A percentile compares a stretch with the other conserved stretches of the same genome.
Evolutionary conservation across 2,329 filamentous ascomycete genomes (phyloP).

Genomic region (Fusarium sterilihyphosum): DNA sequence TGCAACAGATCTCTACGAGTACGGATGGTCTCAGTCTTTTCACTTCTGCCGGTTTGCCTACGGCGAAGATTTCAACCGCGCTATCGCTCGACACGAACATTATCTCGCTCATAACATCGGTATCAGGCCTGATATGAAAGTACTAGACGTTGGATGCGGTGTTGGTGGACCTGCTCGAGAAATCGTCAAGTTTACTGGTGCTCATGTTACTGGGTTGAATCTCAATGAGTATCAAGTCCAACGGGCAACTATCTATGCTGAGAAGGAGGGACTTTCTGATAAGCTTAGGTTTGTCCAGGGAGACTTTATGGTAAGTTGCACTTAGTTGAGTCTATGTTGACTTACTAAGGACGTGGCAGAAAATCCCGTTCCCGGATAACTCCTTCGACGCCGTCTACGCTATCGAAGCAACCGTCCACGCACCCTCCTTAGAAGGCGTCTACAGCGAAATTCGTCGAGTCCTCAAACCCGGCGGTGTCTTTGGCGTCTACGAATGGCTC

Average conservation of each 20-base stretch:
- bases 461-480: slow-evolving; percentile 94
- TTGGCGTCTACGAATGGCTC: slow-evolving; percentile 98
- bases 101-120: slow-evolving; percentile 89
- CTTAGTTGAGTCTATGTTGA: accelerated
- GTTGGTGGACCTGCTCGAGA: slow-evolving; percentile 93
- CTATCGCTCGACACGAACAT: slow-evolving; percentile 93
- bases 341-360: slow-evolving; percentile 56
- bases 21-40: slow-evolving; percentile 92
- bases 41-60: slow-evolving; percentile 94
- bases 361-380: slow-evolving; percentile 95
- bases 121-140: slow-evolving; percentile 81
- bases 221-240: slow-evolving; percentile 99
- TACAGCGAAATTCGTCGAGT: slow-evolving; percentile 96
- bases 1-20: slow-evolving; percentile 91
- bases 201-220: slow-evolving; percentile 88
- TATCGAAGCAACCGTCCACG: slow-evolving; percentile 96
- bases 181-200: slow-evolving; percentile 91
- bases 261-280: slow-evolving; percentile 78
- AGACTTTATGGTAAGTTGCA: slow-evolving; percentile 81
- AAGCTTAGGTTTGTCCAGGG: slow-evolving; percentile 92
- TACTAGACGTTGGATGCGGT: slow-evolving; percentile 95
- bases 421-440: slow-evolving; percentile 87
- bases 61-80: slow-evolving; percentile 85
- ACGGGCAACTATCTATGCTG: slow-evolving; percentile 82
- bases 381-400: slow-evolving; percentile 95